Evolutionary conservation across 106 monocot genomes (phyloP), one percentile per base, ranked within the genome.

Genomic region (Iris macrosiphon): DNA sequence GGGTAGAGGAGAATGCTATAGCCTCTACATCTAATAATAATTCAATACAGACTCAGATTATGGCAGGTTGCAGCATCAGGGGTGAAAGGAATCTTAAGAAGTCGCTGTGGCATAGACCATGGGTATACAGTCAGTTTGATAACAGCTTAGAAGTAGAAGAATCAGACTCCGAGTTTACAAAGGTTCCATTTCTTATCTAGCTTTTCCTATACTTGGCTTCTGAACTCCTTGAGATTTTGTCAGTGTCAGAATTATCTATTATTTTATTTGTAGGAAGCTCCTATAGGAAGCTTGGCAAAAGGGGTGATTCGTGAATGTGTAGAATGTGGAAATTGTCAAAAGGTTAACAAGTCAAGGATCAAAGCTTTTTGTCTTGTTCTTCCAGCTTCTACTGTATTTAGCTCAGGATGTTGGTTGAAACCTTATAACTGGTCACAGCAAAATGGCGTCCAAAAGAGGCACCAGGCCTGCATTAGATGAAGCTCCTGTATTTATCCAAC

Each of bases 401-500:
- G 15, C 46, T n/a, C 15, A 21, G 13, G 25, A 17, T 33, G 17
- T 37, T 31, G n/a, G n/a, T n/a, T n/a, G n/a, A n/a, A 20, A 70
- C 43, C 6, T 69, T 58, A 44, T 54, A 6, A 59, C 65, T 84
- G 88, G 84, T 88, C 7, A 43, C 52, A 6, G 77, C 83, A 57
- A 80, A 66, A 69, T 84, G 78, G 77, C 77, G 19, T 40, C 80
- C 80, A 41, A 61, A 80, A 60, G 74, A 60, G 56, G 76, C 80
- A 45, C 61, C 60, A 88, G 72, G 30, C 87, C 83, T 54, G 44
- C 49, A 35, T 67, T 84, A 60, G 77, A 70, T 24, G 93, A 88
- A n/a, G 87, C 88, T 24, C 87, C 84, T 63, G 75, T 87, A 11
- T 93, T 52, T 73, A 88, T 77, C 87, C 88, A 33, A 88, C 49